Base-by-base conservation (phyloP, 2,329 filamentous ascomycete species). In the Talaromyces sp. region DNA sequence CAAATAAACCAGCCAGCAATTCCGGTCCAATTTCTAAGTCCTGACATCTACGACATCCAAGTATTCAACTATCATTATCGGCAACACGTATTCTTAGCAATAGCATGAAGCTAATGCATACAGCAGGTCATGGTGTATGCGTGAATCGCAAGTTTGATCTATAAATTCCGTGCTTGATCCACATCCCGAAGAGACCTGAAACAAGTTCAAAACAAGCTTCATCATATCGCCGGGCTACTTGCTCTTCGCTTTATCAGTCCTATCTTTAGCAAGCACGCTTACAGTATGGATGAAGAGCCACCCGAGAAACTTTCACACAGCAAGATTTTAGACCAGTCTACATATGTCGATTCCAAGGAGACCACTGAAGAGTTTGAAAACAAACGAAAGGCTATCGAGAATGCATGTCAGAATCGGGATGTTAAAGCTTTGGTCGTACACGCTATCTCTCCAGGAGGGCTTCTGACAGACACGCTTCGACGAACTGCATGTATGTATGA, bases 401-500 rank as follows among this genome's bases (percentile, higher is more conserved):
- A 83, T 52, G 90, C 90, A 35, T 92, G 89, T 78, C 80, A 79
- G 68, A 78, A 78, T 72, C 81, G 77, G 60, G 85, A 92, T 73
- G 75, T 89, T 41, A 76, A 82, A 41, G 77, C 79, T 50, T 81
- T 93, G 63, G 81, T 85, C 66, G 72, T 72, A 13, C 80, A 90
- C 66, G 89, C 90, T 45, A 84, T 85, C 60, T 86, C 87, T 1
- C 78, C 82, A 62, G 89, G 88, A n/a, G 90, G 90, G 19, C 84
- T 92, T 68, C 73, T 92, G 64, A 84, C 82, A 22, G 90, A 93
- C 74, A 79, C 82, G 33, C 77, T 95, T 68, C 89, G 93, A 69
- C 85, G 86, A 73, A 80, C 82, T 76, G 92, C 91, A 70, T 97
- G 94, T 96, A 86, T 79, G 91, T 86, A 39, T 43, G 11, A 3